Evolutionary conservation across 23 red algal species (phyloP), one percentile per base, ranked within the genome.

Genomic region (Gracilaria domingensis): DNA sequence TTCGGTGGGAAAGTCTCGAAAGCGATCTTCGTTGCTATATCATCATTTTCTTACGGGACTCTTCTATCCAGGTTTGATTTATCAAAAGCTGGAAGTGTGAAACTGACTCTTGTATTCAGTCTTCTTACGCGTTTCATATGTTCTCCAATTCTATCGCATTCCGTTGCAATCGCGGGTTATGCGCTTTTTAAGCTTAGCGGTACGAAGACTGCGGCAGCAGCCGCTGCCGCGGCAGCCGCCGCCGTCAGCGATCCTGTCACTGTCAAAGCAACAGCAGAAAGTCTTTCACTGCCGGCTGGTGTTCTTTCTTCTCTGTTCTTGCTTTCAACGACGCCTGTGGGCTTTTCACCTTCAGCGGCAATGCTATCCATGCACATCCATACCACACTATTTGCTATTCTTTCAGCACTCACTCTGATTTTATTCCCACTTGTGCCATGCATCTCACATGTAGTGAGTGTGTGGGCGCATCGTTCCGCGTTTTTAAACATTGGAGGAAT

Each of bases 281-380:
- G 71, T 67, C 73, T 81, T 36, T 80, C 87, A 12, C 58, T 90
- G 25, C 74, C 73, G 29, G 55, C 74, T 28, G 87, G 49, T 12
- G 76, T 81, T 8, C 87, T 90, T 39, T 90, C 87, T 35, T 90
- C 87, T 33, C 30, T 90, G 12, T 90, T 90, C 45, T 90, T 90
- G 58, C 58, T 90, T 18, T 90, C 87, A 21, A 69, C 87, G 34
- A 90, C 87, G 1, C 86, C 87, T 24, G 59, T 81, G 23, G 73
- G 87, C 18, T 90, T 76, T 79, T 90, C 87, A 35, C 87, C 87
- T 23, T 90, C 87, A 1, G 73, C 76, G 3, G 87, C 87, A 47
- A 80, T 81, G 87, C 87, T 90, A 8, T 90, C 87, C n/a, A 66
- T 81, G 54, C 50, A 90, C 36, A 71, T 90, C 25, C 87, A 90